Base-by-base conservation (phyloP, 73 alveolate genomes). In the Tetrahymena thermophila region DNA sequence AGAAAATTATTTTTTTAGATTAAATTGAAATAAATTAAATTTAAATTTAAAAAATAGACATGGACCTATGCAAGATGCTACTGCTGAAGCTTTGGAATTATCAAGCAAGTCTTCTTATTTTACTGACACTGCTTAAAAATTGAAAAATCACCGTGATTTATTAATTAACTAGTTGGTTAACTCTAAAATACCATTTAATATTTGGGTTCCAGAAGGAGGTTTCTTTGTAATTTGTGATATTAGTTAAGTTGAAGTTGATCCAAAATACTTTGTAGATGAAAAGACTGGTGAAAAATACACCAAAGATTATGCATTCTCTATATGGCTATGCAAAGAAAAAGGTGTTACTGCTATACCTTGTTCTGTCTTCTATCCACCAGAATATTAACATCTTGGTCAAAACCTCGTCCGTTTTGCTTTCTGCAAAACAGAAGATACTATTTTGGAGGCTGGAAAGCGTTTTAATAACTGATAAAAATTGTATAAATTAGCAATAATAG, bases 321-420 rank as follows among this genome's bases (percentile, higher is more conserved):
- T 97, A 23, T 97, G 98, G 96, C 34, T 96, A 84, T 96, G 97
- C 93, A 85, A 95, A 55, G 98, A 97, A 96, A 93, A 94, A 50
- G 97, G 97, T n/a, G 97, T 97, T 21, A 96, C 95, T 38, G 93
- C 96, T 31, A 97, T 97, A 84, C 98, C 98, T 84, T 93, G 97
- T 85, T 95, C 97, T 40, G 95, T 96, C 10, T 97, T 96, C 94
- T 97, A 94, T 94, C 85, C 56, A 21, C 85, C 38, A 3, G 94
- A 96, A 19, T 85, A 96, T 34, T 85, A 93, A 95, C 71, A 58
- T 23, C 85, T 95, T 15, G 96, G 96, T 40, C 95, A 97, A 58
- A 96, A 96, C 34, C 85, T 93, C 40, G 97, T 97, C 3, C 84
- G 98, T 50, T 89, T 97, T 58, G 98, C 98, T 7, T 94, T 97